Evolutionary conservation across 345 rosid species (phyloP).

Genomic region (Lumnitzera littorea): DNA sequence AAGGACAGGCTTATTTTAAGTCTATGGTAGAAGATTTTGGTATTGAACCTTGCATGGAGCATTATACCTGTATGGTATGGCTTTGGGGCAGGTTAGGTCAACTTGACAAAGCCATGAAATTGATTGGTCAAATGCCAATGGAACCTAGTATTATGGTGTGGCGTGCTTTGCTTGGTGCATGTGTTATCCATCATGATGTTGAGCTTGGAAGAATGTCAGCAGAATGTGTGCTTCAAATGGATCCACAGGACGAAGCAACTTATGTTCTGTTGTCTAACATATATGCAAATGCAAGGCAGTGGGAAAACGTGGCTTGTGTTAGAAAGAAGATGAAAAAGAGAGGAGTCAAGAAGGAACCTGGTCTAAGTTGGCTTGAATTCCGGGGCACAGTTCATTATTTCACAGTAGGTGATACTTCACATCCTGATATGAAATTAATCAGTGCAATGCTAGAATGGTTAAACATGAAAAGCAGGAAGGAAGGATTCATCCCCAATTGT

Average conservation of each 20-base stretch:
- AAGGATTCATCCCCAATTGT: conserved; percentile 54
- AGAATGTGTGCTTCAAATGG: conserved; percentile 46
- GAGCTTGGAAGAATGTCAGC: conserved; percentile 62
- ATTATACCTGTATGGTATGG: conserved; percentile 78
- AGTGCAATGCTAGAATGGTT: conserved; percentile 84
- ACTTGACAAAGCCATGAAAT: conserved; percentile 56
- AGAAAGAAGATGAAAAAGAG: conserved; percentile 62
- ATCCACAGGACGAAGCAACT: conserved; percentile 68
- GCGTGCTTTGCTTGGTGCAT: conserved; percentile 87
- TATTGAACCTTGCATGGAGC: conserved; percentile 69
- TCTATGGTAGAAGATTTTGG: conserved; percentile 61
- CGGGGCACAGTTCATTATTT: conserved; percentile 62
- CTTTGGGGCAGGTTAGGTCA: conserved; percentile 72
- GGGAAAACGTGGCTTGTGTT: conserved; percentile 56
- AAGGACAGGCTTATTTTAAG: conserved; percentile 59
- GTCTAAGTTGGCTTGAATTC: conserved; percentile 85
- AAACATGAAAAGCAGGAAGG: conserved; percentile 53
- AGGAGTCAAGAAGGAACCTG: conserved; percentile 76
- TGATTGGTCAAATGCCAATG: conserved; percentile 58
- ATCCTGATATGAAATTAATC: conserved; percentile 60
- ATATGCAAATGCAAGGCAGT: conserved; percentile 58
- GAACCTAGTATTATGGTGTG: conserved; percentile 70
- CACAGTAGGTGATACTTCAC: conserved; percentile 52
- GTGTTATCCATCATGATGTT: conserved; percentile 56
- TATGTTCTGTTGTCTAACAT: conserved; percentile 71